A percentile compares a stretch with the other conserved stretches of the same genome.
Evolutionary conservation across 345 rosid species (phyloP).

Genomic region (Pugionium dolabratum): DNA sequence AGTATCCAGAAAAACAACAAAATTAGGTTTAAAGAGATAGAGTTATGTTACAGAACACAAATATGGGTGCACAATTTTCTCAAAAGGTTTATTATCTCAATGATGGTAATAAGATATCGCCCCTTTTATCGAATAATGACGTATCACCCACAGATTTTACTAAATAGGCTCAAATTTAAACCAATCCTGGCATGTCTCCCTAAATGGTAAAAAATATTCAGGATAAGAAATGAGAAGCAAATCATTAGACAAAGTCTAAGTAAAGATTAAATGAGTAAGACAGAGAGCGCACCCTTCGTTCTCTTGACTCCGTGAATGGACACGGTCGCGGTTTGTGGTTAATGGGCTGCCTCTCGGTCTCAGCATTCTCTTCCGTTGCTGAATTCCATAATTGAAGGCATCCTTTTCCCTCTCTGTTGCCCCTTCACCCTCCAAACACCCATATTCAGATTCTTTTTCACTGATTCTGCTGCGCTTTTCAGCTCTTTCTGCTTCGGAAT

Average conservation of each 20-base stretch:
- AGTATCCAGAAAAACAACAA: slow-evolving; percentile 14
- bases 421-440: slow-evolving; percentile 77
- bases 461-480: slow-evolving; percentile 70
- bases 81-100: neutral
- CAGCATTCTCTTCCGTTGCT: slow-evolving; percentile 94
- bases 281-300: slow-evolving; percentile 74
- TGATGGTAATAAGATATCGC: too few species aligned
- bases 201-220: slow-evolving; percentile 18
- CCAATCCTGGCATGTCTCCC: slow-evolving; percentile 22
- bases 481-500: slow-evolving; percentile 73
- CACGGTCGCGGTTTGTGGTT: slow-evolving; percentile 64
- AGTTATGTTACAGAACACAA: slow-evolving; percentile 3
- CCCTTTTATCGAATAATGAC: too few species aligned
- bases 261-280: slow-evolving; percentile 26
- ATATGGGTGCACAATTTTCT: slow-evolving; percentile 4
- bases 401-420: slow-evolving; percentile 80
- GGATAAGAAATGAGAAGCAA: slow-evolving; percentile 24
- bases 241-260: slow-evolving; percentile 19
- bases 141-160: neutral
- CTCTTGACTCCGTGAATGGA: slow-evolving; percentile 69
- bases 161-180: slow-evolving; percentile 22
- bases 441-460: slow-evolving; percentile 89
- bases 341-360: slow-evolving; percentile 95
- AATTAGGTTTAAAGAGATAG: slow-evolving; percentile 8
- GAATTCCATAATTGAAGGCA: slow-evolving; percentile 73